phyloP scores from a whole-genome alignment of 73 alveolate species.

The Paramecium sonneborni region DNA sequence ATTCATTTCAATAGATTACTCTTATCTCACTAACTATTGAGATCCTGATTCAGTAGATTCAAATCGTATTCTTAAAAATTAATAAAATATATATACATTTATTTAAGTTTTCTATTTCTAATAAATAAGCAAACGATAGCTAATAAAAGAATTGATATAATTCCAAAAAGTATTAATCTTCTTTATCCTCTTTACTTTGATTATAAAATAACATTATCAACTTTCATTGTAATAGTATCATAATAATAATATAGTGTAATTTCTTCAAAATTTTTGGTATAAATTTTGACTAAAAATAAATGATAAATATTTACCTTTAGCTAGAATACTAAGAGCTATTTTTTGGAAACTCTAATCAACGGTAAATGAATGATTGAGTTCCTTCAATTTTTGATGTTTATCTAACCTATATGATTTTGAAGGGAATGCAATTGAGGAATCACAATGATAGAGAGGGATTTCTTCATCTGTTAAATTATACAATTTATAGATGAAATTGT shows the following conservation, averaged over 20 bases:
- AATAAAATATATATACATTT: background rate
- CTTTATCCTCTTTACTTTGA: background rate
- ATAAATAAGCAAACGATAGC: background rate
- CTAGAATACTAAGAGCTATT: background rate
- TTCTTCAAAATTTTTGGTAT: background rate
- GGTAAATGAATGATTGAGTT: background rate
- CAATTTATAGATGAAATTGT: background rate
- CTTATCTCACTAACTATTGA: background rate
- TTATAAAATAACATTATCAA: background rate
- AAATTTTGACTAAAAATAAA: background rate
- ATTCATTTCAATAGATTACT: conserved; percentile 10
- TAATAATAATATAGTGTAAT: background rate
- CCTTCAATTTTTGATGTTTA: background rate
- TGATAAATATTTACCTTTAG: background rate
- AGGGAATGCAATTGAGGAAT: background rate
- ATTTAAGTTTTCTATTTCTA: background rate
- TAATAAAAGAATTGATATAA: background rate
- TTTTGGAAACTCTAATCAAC: background rate
- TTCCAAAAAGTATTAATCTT: background rate
- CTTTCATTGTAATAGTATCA: background rate
- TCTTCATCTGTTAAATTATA: background rate
- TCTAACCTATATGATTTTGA: background rate
- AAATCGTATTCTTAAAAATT: background rate
- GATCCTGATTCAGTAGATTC: background rate
- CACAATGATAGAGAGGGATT: background rate